Evolutionary conservation across 768 basidiomycete species (phyloP).

Genomic region (Melanogaster broomeanus): DNA sequence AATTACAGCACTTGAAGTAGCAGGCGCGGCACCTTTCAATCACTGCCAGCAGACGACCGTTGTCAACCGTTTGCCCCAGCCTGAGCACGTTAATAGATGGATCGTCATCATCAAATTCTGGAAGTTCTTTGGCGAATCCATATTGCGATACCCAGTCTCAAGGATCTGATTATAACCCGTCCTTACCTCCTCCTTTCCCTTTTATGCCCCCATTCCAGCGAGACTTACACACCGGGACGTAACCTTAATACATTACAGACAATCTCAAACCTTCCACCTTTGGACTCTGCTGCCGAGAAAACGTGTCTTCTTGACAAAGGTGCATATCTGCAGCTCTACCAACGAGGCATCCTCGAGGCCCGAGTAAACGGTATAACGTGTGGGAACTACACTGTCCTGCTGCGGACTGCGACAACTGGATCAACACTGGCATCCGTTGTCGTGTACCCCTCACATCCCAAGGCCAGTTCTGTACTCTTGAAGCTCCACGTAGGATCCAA

Average conservation of each 20-base stretch:
- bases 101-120: no score
- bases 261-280: not conserved
- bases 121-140: not conserved
- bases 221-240: not conserved
- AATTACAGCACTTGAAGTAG: not conserved
- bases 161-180: not conserved
- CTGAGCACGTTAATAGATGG: no score
- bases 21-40: not conserved
- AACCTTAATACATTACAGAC: no score
- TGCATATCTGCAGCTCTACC: not conserved
- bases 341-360: not conserved
- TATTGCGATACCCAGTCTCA: not conserved
- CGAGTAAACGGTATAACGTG: not conserved
- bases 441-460: no score
- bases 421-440: no score
- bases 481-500: no score
- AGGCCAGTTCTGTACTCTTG: no score
- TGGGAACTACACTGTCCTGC: no score
- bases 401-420: no score
- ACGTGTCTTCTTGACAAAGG: not conserved
- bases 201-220: not conserved
- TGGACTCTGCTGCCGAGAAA: not conserved
- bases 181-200: not conserved
- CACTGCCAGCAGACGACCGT: not conserved
- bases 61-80: not conserved